phyloP scores from a whole-genome alignment of 164 flowering plant genomes.

The Stephania cephalantha region DNA sequence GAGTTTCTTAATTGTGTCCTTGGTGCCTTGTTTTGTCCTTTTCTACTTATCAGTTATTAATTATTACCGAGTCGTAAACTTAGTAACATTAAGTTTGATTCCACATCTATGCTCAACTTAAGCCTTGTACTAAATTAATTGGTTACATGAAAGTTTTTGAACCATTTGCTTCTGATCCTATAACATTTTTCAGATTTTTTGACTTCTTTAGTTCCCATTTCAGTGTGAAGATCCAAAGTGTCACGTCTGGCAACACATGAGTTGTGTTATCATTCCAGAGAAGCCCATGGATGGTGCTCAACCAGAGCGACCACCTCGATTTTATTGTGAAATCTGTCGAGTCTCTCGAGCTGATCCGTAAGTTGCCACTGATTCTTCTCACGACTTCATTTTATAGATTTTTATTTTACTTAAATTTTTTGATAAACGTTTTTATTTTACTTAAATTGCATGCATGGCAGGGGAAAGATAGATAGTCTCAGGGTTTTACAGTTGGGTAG shows the following conservation, averaged over 20 bases:
- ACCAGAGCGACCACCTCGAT: constrained; percentile 47
- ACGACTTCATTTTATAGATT: background rate
- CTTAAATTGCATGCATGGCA: background rate
- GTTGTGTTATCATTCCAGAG: constrained; percentile 86
- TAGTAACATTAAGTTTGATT: no score
- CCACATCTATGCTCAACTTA: background rate
- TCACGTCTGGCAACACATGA: constrained; percentile 75
- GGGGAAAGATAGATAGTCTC: background rate
- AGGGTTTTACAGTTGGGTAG: background rate
- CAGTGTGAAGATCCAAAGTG: constrained; percentile 93
- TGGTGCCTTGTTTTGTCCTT: background rate
- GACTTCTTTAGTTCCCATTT: constrained; percentile 13
- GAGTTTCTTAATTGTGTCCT: background rate
- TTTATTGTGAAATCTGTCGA: constrained; percentile 89
- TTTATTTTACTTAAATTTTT: background rate
- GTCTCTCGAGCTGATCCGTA: constrained; percentile 96
- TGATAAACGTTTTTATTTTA: background rate
- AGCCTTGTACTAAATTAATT: background rate
- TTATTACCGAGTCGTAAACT: no score
- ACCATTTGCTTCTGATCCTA: background rate
- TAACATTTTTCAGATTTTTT: constrained; percentile 1
- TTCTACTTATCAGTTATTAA: no score
- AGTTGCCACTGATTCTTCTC: constrained; percentile 27
- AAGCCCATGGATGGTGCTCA: constrained; percentile 59
- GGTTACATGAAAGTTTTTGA: background rate